phyloP scores from a whole-genome alignment of 805 yeast species.

The Candida boleticola region DNA sequence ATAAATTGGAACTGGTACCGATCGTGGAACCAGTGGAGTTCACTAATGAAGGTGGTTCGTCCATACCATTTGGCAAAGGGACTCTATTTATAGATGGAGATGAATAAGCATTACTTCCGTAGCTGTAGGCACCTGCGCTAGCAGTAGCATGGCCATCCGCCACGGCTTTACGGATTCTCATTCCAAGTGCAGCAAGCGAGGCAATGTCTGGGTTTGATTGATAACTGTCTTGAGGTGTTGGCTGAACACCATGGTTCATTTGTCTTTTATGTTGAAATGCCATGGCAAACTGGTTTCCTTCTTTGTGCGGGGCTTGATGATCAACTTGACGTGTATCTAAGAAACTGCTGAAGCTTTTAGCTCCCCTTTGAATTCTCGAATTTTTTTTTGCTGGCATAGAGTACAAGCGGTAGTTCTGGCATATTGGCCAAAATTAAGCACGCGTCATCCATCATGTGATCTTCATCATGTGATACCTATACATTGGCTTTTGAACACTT shows the following conservation, averaged over 20 bases:
- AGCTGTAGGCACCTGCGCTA: conserved; percentile 8
- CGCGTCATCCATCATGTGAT: too few relatives aligned
- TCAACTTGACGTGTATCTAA: too few relatives aligned
- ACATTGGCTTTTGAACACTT: too few relatives aligned
- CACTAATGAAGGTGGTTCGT: conserved; percentile 45
- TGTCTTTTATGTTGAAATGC: conserved; percentile 24
- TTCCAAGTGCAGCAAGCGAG: conserved; percentile 57
- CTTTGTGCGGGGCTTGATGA: too few relatives aligned
- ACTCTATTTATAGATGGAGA: conserved; percentile 12
- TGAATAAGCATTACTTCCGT: conserved; percentile 9
- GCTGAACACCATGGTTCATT: conserved; percentile 32
- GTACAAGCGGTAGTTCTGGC: too few relatives aligned
- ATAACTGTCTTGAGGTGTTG: conserved; percentile 12
- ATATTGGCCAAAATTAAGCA: too few relatives aligned
- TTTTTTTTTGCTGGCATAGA: too few relatives aligned
- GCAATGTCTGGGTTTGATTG: conserved; percentile 26
- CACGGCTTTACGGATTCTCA: conserved; percentile 69
- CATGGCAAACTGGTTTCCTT: conserved; percentile 1
- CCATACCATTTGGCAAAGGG: conserved; percentile 41
- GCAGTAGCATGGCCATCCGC: conserved; percentile 52
- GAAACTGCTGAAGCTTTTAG: too few relatives aligned
- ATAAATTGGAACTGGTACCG: conserved; percentile 38
- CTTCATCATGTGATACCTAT: too few relatives aligned
- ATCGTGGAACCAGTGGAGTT: conserved; percentile 41
- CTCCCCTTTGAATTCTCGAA: too few relatives aligned